Conservation (phyloP, 1,139 yeast genomes). For the Diutina scorzettiae region DNA sequence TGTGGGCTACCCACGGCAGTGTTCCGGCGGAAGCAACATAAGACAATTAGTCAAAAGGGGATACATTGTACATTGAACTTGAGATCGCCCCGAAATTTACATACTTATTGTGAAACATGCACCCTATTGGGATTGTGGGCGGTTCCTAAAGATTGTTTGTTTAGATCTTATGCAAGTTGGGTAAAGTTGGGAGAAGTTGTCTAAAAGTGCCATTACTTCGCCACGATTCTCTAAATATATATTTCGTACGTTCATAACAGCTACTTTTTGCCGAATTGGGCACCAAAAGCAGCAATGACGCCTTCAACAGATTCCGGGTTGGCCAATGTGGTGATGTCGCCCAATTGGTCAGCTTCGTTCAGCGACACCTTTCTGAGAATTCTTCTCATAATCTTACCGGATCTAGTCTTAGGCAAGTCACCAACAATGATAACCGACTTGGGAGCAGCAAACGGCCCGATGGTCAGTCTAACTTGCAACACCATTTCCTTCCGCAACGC, state of each 20-base stretch:
- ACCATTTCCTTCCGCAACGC: conserved; percentile 73
- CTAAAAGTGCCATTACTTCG: no score
- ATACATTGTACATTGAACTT: no score
- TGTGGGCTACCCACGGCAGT: no score
- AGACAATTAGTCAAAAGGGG: no score
- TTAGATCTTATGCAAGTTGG: no score
- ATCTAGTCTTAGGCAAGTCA: conserved; percentile 95
- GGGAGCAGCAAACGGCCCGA: conserved; percentile 99
- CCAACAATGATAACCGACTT: conserved; percentile 76
- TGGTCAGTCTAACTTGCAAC: conserved; percentile 81
- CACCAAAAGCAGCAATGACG: conserved; percentile 42
- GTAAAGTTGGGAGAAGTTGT: no score
- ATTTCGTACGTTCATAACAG: not conserved
- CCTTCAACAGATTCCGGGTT: conserved; percentile 80
- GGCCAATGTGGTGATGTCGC: conserved; percentile 84
- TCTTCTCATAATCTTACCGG: conserved; percentile 98
- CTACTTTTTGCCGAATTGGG: conserved; percentile 39
- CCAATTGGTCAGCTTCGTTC: conserved; percentile 85
- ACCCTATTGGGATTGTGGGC: no score
- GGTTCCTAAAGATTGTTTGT: no score
- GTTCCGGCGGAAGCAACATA: no score
- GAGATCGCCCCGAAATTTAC: no score
- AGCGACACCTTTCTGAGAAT: conserved; percentile 85
- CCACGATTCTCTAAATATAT: not conserved
- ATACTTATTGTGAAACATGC: no score